These are phyloP conservation scores for Dothistroma septosporum DNA, from an alignment of 2,329 filamentous ascomycete genomes.

Conservation along the genomic window DNA sequence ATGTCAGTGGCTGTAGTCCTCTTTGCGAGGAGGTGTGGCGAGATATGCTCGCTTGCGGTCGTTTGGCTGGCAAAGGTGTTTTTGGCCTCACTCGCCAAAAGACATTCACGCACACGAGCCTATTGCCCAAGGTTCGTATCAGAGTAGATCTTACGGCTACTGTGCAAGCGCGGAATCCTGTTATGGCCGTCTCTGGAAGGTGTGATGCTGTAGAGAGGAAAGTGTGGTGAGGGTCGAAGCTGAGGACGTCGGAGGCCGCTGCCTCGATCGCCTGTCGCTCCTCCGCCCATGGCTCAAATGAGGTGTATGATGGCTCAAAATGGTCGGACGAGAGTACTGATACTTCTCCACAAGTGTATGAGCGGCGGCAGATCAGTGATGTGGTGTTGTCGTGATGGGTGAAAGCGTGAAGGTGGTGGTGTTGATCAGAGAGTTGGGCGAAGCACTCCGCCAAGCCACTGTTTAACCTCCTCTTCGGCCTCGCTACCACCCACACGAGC, in stretches of 20 bases:
- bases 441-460: constrained; percentile 2
- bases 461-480: background rate
- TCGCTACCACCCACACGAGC: background rate
- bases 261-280: constrained; percentile 4
- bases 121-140: background rate
- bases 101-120: background rate
- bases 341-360: background rate
- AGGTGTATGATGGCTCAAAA: background rate
- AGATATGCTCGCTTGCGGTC: background rate
- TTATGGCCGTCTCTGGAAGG: background rate
- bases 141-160: background rate
- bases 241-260: background rate
- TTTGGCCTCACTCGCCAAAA: background rate
- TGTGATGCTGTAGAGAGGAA: background rate
- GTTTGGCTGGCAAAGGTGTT: constrained; percentile 1
- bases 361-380: background rate
- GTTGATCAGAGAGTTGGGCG: constrained; percentile 2
- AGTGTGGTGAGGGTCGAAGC: background rate
- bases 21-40: background rate
- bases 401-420: background rate
- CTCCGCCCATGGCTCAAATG: background rate
- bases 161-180: background rate
- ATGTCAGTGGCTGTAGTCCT: background rate
- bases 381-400: background rate
- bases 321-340: background rate